phyloP scores from a whole-genome alignment of 257 asterid species.

The Eustoma russellianum region DNA sequence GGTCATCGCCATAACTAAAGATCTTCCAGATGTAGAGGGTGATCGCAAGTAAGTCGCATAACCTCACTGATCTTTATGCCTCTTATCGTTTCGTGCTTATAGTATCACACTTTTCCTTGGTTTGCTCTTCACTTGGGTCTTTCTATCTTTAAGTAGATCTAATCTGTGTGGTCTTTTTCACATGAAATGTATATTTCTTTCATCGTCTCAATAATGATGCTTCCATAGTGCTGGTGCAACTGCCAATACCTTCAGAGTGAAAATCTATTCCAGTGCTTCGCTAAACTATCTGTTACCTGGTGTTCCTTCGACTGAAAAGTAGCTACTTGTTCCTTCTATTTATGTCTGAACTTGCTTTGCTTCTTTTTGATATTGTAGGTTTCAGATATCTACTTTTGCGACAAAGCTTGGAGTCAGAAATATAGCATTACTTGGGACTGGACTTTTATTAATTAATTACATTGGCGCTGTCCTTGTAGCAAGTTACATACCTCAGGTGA shows the following conservation, averaged over 20 bases:
- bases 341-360: not conserved
- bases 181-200: not conserved
- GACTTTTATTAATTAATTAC: conserved; percentile 74
- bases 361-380: conserved; percentile 36
- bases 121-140: not conserved
- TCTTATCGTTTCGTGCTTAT: not conserved
- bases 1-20: conserved; percentile 97
- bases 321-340: too few species aligned
- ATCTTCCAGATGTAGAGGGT: conserved; percentile 98
- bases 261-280: too few species aligned
- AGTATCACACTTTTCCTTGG: not conserved
- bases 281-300: too few species aligned
- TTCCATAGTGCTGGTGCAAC: not conserved
- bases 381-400: conserved; percentile 92
- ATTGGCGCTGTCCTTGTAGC: conserved; percentile 73
- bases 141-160: not conserved
- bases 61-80: conserved; percentile 2
- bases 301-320: too few species aligned
- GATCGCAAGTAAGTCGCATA: conserved; percentile 83
- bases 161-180: too few species aligned
- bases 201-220: not conserved
- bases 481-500: conserved; percentile 83
- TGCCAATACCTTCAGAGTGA: not conserved
- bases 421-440: conserved; percentile 81
- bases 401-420: conserved; percentile 96